Evolutionary conservation across 495 filamentous ascomycete species (phyloP).

Genomic region (Penicillium macrosclerotiorum): DNA sequence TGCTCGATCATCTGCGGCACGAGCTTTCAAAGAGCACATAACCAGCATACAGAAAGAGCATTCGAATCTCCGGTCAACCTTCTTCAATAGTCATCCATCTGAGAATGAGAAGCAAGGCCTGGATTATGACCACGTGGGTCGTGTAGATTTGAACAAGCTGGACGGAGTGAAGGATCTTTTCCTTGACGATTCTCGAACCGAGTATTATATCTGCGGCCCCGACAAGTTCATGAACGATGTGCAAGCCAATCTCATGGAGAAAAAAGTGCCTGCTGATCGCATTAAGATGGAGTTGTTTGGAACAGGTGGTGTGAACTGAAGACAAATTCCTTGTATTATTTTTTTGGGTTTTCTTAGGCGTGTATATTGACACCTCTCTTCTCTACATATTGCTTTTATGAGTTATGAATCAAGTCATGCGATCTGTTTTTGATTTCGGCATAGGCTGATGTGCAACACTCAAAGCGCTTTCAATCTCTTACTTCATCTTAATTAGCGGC

Average conservation of each 20-base stretch:
- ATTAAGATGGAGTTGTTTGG: slow-evolving; percentile 68
- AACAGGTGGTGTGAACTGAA: slow-evolving; percentile 46
- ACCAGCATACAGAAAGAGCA: slow-evolving; percentile 38
- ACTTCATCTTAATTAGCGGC: no score
- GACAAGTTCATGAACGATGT: slow-evolving; percentile 62
- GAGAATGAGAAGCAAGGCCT: slow-evolving; percentile 48
- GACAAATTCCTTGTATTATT: neutral
- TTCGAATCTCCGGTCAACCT: slow-evolving; percentile 36
- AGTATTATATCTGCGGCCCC: slow-evolving; percentile 72
- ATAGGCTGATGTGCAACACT: no score
- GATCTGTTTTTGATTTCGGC: neutral
- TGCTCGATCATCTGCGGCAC: slow-evolving; percentile 42
- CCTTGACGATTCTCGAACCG: slow-evolving; percentile 48
- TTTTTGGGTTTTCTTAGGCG: neutral
- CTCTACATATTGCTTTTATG: slow-evolving; percentile 3
- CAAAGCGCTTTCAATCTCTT: no score
- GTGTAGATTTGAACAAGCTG: slow-evolving; percentile 55
- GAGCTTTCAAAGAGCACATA: slow-evolving; percentile 49
- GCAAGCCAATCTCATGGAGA: slow-evolving; percentile 41
- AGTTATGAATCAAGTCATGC: slow-evolving; percentile 2
- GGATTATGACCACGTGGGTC: slow-evolving; percentile 55
- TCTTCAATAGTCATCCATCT: slow-evolving; percentile 38
- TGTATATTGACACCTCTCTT: slow-evolving; percentile 10
- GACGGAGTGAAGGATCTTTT: slow-evolving; percentile 50
- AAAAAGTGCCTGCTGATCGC: slow-evolving; percentile 52